Base-by-base conservation (phyloP, 768 basidiomycete genomes). In the Mrakia blollopis region DNA sequence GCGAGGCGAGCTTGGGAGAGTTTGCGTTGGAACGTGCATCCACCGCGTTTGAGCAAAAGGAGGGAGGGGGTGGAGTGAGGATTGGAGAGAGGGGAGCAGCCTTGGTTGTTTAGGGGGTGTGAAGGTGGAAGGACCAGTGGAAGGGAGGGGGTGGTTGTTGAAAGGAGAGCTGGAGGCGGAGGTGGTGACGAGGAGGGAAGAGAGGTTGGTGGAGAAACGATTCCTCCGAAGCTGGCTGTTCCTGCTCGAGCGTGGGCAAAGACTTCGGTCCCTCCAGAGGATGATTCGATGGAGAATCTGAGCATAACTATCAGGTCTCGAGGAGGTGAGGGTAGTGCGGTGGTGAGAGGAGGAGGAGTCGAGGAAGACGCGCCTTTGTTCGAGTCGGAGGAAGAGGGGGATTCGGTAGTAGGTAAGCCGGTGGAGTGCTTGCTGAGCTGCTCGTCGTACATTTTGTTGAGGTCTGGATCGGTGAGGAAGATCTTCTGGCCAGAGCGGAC, bases 1-100 rank as follows among this genome's bases (percentile, higher is more conserved):
- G 90, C 91, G 13, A 86, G 84, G 25, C 87, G 87, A 7, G 94
- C 94, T 63, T 86, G 79, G 18, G 89, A 70, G 23, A 95, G 86
- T 84, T 99, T 99, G 79, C 92, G 88, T 21, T 93, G 83, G 84
- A 98, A 98, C 13, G 93, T 91, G 83, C 96, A 98, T 7, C 86
- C 88, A 8, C 96, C 96, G 39, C 96, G 88, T 62, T 86, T 86
- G 23, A 91, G 85, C 18, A 86, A 77, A 23, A 97, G 81, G 32
- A 94, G 69, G 21, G 68, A 32, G 0, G 30, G 47, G 9, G 41
- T 16, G 8, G 41, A 28, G 32, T n/a, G 10, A 32, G 39, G 23
- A 2, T 68, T 5, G 28, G 54, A 11, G 23, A 39, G 75, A 9
- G 37, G 68, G 52, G 35, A 75, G 57, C 54, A 57, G n/a, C 57